Conservation (phyloP, 805 yeast species). For the Wickerhamomyces sydowiorum region DNA sequence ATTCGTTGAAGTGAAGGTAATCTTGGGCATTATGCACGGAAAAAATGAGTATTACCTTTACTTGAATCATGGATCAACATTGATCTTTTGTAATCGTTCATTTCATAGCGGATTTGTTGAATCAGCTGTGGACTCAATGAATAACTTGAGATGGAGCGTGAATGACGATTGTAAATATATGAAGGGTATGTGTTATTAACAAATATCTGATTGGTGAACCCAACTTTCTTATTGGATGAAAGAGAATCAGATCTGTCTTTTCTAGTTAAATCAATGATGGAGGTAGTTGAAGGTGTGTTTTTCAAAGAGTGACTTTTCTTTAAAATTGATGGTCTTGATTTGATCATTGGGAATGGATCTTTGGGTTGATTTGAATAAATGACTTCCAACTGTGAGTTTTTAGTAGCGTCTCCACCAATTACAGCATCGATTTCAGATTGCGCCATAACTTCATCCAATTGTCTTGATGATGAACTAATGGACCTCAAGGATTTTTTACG, state of each 20-base stretch:
- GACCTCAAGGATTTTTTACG: conserved; percentile 28
- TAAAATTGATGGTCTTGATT: conserved; percentile 1
- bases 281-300: no score
- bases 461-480: conserved; percentile 20
- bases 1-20: not conserved
- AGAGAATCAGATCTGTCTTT: no score
- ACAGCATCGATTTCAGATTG: conserved; percentile 9
- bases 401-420: no score
- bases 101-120: conserved; percentile 53
- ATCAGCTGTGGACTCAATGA: conserved; percentile 44
- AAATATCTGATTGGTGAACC: conserved; percentile 40
- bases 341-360: not conserved
- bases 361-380: conserved; percentile 1
- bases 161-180: conserved; percentile 47
- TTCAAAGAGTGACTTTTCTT: not conserved
- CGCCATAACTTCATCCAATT: conserved; percentile 6
- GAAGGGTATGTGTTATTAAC: conserved; percentile 51
- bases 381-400: not conserved
- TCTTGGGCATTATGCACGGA: conserved; percentile 28
- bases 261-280: no score
- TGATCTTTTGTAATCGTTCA: conserved; percentile 59
- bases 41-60: conserved; percentile 58
- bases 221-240: conserved; percentile 26
- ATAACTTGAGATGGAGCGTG: conserved; percentile 35
- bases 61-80: conserved; percentile 68